Conservation (phyloP, 768 basidiomycete genomes). For the Calocybe indica region DNA sequence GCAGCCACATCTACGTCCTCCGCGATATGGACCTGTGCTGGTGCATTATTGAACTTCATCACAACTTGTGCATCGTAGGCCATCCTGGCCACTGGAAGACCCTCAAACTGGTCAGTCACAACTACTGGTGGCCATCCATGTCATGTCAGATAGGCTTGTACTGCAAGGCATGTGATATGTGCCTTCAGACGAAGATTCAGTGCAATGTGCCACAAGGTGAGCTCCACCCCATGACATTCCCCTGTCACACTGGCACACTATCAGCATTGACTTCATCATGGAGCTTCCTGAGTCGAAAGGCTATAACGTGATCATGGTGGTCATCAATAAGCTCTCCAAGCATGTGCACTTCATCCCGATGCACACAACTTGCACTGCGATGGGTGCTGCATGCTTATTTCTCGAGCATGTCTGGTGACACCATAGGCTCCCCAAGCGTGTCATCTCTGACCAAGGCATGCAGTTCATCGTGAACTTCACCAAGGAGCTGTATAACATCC, state of each 20-base stretch:
- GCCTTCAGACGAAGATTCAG: constrained; percentile 6
- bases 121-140: constrained; percentile 12
- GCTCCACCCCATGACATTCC: constrained; percentile 19
- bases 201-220: constrained; percentile 2
- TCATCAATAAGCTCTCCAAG: constrained; percentile 33
- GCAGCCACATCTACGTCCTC: too few relatives aligned
- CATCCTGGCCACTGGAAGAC: constrained; percentile 10
- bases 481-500: constrained; percentile 2
- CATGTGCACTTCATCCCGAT: constrained; percentile 3
- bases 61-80: too few relatives aligned
- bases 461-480: constrained; percentile 12
- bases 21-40: too few relatives aligned
- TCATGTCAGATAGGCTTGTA: constrained; percentile 6
- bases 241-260: constrained; percentile 19
- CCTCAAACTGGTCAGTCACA: constrained; percentile 3
- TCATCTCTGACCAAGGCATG: constrained; percentile 22
- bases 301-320: constrained; percentile 22
- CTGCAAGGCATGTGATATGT: too few relatives aligned
- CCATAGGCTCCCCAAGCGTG: constrained; percentile 18
- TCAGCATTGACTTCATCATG: constrained; percentile 29
- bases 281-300: constrained; percentile 24
- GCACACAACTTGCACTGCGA: neutral
- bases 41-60: too few relatives aligned
- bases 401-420: constrained; percentile 18
- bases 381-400: constrained; percentile 17